phyloP scores from a whole-genome alignment of 208 protist genomes.

The Leishmania lainsoni region DNA sequence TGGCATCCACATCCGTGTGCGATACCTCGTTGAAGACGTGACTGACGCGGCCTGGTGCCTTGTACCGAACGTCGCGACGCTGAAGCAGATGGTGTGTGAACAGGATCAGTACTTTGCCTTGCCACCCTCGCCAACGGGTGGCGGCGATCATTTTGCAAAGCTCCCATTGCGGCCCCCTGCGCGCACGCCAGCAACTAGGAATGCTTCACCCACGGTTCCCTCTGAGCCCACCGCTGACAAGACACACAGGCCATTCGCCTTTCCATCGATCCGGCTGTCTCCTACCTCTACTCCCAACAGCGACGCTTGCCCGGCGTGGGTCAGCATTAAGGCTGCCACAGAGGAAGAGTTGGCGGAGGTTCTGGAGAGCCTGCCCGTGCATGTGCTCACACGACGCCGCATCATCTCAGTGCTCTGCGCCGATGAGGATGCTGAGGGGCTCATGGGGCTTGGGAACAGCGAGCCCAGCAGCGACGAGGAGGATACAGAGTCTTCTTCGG shows the following conservation, averaged over 20 bases:
- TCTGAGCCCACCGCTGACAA: not conserved
- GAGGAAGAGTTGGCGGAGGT: constrained; percentile 30
- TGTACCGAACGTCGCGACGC: constrained; percentile 19
- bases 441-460: not conserved
- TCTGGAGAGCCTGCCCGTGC: constrained; percentile 49
- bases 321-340: constrained; percentile 33
- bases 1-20: constrained; percentile 16
- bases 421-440: not conserved
- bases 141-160: constrained; percentile 17
- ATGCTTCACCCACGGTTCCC: not conserved
- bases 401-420: constrained; percentile 15
- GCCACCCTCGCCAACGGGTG: not conserved
- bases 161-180: not conserved
- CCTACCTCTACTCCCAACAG: constrained; percentile 2
- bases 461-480: constrained; percentile 1
- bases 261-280: constrained; percentile 8
- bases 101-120: not conserved
- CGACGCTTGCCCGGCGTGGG: constrained; percentile 34
- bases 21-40: constrained; percentile 28
- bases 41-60: constrained; percentile 1
- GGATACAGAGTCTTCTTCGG: not conserved
- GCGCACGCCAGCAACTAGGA: not conserved
- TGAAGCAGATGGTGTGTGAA: constrained; percentile 16
- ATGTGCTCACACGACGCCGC: constrained; percentile 38
- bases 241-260: not conserved